Evolutionary conservation across 805 yeast genomes (phyloP), one percentile per base, ranked within the genome.

Genomic region (Starmerella stellata): DNA sequence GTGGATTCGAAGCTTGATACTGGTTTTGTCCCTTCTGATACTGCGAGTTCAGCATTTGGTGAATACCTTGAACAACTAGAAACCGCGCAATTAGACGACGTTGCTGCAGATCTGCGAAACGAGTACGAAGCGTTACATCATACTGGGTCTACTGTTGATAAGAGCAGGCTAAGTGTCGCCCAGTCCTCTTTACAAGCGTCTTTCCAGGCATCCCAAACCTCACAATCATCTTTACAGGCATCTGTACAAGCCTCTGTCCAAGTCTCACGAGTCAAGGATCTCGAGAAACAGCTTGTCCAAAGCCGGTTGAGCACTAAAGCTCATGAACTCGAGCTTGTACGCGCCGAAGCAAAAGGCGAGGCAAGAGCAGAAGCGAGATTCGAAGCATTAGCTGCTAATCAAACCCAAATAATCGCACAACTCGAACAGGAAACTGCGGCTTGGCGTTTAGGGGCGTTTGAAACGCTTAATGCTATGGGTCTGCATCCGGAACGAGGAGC

Each of bases 401-500:
- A 38, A 42, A 36, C 33, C 24, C 27, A 34, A 7, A 36, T 35
- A 14, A 36, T 45, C 14, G 25, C 30, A 11, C 42, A 37, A 30
- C 43, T 45, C 18, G 47, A 43, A 23, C 38, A 25, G 9, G 45
- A 39, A 16, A 34, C 45, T 3, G 25, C 38, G 13, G 21, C 21
- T 5, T 33, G 42, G 9, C 43, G 39, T 35, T 38, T 45, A 30
- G 52, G 59, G 11, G 64, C 66, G 33, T 75, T 85, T 41, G 60
- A 68, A 35, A 59, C 77, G 3, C 59, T 80, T 24, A 92, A 79
- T 51, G 66, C 76, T 3, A 73, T 83, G 64, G 95, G 95, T 0
- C 61, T 83, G 35, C 64, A 82, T 28, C 64, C 79, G 19, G 11
- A 8, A 5, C 15, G 14, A 5, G 19, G 19, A 5, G 19, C 7